Percentiles rank a stretch among this genome's conserved stretches.
Conservation (phyloP, 257 asterid genomes). For the Primulina eburnea region DNA sequence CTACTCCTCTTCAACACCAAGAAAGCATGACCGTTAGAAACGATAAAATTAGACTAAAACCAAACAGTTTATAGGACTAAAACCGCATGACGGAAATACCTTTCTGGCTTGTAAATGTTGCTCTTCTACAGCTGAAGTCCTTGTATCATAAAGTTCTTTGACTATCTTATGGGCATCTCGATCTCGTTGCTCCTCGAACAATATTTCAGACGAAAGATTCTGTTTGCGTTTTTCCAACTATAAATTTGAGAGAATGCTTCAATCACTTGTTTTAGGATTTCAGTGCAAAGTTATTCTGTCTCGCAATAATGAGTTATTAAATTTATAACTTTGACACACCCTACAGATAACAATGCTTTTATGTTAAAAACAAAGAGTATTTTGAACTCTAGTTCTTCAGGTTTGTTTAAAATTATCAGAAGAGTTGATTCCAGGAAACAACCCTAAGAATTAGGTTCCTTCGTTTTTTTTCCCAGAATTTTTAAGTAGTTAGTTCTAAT, state of each 20-base stretch:
- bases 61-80: not conserved
- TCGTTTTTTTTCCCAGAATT: not conserved
- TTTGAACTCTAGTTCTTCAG: not conserved
- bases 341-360: not conserved
- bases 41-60: not conserved
- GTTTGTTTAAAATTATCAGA: not conserved
- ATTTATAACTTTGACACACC: not conserved
- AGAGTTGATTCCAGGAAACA: not conserved
- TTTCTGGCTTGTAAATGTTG: conserved; percentile 56
- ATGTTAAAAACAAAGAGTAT: not conserved
- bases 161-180: conserved; percentile 47
- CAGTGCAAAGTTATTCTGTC: conserved; percentile 1
- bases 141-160: conserved; percentile 47
- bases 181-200: conserved; percentile 64
- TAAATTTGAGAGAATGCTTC: conserved; percentile 18
- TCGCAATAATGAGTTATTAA: not conserved
- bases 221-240: conserved; percentile 62
- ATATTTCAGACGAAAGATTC: conserved; percentile 55
- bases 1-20: conserved; percentile 63
- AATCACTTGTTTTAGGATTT: conserved; percentile 14
- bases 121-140: conserved; percentile 38
- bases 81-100: conserved; percentile 34
- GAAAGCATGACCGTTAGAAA: not conserved
- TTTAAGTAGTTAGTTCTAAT: not conserved
- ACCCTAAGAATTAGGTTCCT: not conserved